Percentiles rank a stretch among this genome's conserved stretches.
Evolutionary conservation across 177 flowering plant species (phyloP).

Genomic region (Vitis hybrid): DNA sequence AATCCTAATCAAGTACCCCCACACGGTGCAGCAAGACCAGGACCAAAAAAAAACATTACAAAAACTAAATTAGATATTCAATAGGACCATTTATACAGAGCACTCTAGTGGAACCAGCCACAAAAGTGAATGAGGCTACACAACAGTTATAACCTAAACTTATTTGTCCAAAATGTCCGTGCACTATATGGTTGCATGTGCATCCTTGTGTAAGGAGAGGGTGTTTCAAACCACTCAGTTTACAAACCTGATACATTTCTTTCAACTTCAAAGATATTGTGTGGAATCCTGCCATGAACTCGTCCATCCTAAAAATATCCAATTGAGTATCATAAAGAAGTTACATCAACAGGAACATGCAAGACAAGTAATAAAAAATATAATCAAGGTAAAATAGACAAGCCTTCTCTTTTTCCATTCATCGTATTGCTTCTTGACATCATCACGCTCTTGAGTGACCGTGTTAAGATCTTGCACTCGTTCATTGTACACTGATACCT

Average conservation of each 20-base stretch:
- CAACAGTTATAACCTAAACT: too few species aligned
- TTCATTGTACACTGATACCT: conserved; percentile 73
- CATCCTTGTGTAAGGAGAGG: too few species aligned
- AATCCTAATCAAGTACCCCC: too few species aligned
- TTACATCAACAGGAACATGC: not conserved
- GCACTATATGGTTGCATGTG: too few species aligned
- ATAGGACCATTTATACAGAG: too few species aligned
- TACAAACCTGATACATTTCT: conserved; percentile 96
- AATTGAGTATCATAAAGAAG: not conserved
- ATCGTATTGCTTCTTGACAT: conserved; percentile 79
- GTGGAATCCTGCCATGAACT: conserved; percentile 96
- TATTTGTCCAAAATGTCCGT: too few species aligned
- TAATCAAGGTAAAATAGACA: conserved; percentile 4
- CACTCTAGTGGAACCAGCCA: too few species aligned
- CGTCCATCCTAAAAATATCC: conserved; percentile 70
- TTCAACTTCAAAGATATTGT: conserved; percentile 89
- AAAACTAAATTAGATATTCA: too few species aligned
- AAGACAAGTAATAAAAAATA: not conserved
- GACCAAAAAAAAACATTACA: too few species aligned
- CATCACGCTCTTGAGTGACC: conserved; percentile 89
- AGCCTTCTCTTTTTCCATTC: conserved; percentile 93
- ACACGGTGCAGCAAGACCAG: too few species aligned
- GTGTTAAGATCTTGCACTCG: conserved; percentile 80
- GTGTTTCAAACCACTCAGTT: not conserved
- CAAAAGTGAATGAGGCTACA: too few species aligned